Evolutionary conservation across 495 filamentous ascomycete genomes (phyloP), one percentile per base, ranked within the genome.

Genomic region (Chaetomium cochliodes): DNA sequence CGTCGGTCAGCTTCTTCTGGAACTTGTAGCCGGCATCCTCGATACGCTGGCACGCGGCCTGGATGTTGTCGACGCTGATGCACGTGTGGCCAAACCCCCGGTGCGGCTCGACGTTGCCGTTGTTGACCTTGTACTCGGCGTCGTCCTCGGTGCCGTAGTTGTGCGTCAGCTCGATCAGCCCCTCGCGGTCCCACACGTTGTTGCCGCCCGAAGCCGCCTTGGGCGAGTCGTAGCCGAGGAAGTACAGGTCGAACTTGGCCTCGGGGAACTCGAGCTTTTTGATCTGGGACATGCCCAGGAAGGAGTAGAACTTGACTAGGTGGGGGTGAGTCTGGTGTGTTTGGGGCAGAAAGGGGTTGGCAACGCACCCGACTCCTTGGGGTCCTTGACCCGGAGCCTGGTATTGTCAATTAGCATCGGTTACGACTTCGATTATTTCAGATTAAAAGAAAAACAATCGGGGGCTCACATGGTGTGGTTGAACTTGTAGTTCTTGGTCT

Each of bases 311-410:
- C 69, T 94, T 90, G 78, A 97, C 87, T 86, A 53, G 33, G 41
- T 18, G 15, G 8, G 11, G 15, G 58, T 62, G 22, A 65, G 62
- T 62, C 18, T 33, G 5, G 1, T 7, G 5, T 59, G 22, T 42
- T 44, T 47, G 18, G 8, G 22, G 20, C 6, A n/a, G 20, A 16
- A 37, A 50, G 42, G 41, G 30, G 26, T 6, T 23, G 11, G 6
- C 41, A 23, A 69, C 73, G 37, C 76, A 89, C 89, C 77, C 23
- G 91, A 96, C 71, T 81, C 84, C 74, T 92, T 87, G 4, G 94
- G 94, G 76, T 98, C 92, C 78, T 97, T 98, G 73, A 97, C 91
- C 76, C 94, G 87, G 69, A 97, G 77, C 93, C 93, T 96, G 62
- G 25, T n/a, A 28, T 30, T 13, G 33, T 33, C 73, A 60, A 49